These are phyloP conservation scores for Chytriomyces confervae DNA, from an alignment of 192 early-diverging fungal genomes.

Conservation along the genomic window DNA sequence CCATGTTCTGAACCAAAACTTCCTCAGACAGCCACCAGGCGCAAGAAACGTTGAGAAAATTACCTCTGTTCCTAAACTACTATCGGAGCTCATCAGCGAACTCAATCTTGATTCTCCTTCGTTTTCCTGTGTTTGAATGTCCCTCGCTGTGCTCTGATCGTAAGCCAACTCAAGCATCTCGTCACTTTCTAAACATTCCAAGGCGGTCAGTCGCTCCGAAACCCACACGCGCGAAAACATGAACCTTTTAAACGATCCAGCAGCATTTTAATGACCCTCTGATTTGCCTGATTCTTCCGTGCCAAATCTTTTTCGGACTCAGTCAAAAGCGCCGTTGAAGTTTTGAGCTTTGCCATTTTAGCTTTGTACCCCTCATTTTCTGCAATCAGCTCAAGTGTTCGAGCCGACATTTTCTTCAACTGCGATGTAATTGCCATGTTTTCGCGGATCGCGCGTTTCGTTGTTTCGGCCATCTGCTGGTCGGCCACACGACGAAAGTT, in stretches of 20 bases:
- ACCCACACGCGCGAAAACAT: background rate
- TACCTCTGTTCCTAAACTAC: constrained; percentile 4
- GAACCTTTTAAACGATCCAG: constrained; percentile 61
- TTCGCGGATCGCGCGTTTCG: constrained; percentile 67
- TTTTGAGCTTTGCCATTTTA: constrained; percentile 53
- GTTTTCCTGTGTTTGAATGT: background rate
- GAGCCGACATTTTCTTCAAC: constrained; percentile 62
- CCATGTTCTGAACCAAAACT: background rate
- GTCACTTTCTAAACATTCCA: constrained; percentile 50
- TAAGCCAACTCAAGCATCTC: constrained; percentile 62
- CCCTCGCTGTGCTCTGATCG: constrained; percentile 35
- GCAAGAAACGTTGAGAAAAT: background rate
- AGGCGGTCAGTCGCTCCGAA: background rate
- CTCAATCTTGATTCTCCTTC: constrained; percentile 19
- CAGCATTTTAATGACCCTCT: constrained; percentile 62
- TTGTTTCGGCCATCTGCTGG: constrained; percentile 72
- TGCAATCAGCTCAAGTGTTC: constrained; percentile 56
- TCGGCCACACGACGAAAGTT: constrained; percentile 63
- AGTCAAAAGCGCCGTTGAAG: constrained; percentile 47
- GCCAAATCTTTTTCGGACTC: constrained; percentile 61
- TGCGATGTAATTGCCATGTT: constrained; percentile 66
- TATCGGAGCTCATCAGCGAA: constrained; percentile 8
- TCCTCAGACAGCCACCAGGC: background rate
- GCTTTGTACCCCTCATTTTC: constrained; percentile 59
- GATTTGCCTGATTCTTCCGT: constrained; percentile 63